Base-by-base conservation (phyloP, 164 flowering plant species). In the Tinospora cordifolia region DNA sequence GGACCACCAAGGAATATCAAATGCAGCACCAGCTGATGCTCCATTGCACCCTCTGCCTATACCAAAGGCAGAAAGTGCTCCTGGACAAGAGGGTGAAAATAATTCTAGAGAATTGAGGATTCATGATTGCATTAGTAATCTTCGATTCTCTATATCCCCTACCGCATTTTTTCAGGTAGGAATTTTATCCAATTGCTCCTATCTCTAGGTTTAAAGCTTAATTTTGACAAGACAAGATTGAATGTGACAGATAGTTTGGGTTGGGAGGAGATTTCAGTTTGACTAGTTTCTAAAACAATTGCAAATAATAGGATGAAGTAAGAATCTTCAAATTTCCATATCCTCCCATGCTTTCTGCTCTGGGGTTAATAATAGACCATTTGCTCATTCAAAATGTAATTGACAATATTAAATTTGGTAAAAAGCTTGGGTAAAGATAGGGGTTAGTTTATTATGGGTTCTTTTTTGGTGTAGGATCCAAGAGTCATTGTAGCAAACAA, bases 1-100 rank as follows among this genome's bases (percentile, higher is more conserved):
- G 99, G 98, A 94, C 72, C 98, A 94, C 78, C 81, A 47, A 72
- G 98, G 99, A 70, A 87, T 94, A 87, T 94, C 98, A 72, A 92
- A 94, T 84, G 97, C 76, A 66, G 97, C 98, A 51, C 90, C 98
- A 60, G 76, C 87, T 74, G 98, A 94, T 90, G 89, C 90, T 60
- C 98, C 96, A 72, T 67, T 90, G 79, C 86, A 83, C 40, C 68
- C 74, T 25, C 72, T 90, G 10, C 38, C 84, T 57, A 79, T 94
- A 69, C 81, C 87, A 34, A 78, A 74, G 63, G 70, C 72, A 30
- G 84, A 75, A 49, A 46, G 69, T 71, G 68, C 71, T 63, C 38
- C 76, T 72, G 74, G 67, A 26, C 63, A 34, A 15, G 79, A 72
- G 36, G 73, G 66, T 30, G 64, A 27, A 39, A 47, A 69, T 75